Conservation (phyloP, 192 early-diverging fungal species). For the Coemansia sp. region DNA sequence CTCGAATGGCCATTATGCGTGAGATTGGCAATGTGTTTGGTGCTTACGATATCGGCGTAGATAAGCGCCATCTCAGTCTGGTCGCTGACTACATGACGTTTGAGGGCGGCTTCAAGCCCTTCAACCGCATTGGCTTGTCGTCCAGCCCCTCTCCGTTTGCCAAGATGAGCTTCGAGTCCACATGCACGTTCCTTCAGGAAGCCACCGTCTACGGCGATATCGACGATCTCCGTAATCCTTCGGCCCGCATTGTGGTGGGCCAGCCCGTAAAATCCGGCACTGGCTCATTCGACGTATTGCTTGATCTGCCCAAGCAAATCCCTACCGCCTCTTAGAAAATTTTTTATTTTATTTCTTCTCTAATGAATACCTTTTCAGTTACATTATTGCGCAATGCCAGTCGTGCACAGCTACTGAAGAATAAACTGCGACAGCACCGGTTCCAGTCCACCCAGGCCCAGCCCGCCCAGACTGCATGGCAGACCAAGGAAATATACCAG, state of each 20-base stretch:
- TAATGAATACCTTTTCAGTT: neutral
- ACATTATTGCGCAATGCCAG: neutral
- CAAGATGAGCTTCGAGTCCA: slow-evolving; percentile 98
- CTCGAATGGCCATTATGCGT: slow-evolving; percentile 84
- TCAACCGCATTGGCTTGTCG: slow-evolving; percentile 92
- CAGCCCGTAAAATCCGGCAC: slow-evolving; percentile 91
- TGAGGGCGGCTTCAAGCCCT: slow-evolving; percentile 97
- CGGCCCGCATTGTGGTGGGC: slow-evolving; percentile 91
- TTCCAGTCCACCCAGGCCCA: slow-evolving; percentile 6
- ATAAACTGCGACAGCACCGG: neutral
- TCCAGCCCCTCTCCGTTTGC: slow-evolving; percentile 92
- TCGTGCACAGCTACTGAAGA: no score
- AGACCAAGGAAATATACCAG: slow-evolving; percentile 18
- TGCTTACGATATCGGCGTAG: slow-evolving; percentile 91
- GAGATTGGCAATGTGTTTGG: slow-evolving; percentile 91
- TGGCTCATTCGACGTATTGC: slow-evolving; percentile 85
- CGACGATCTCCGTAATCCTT: slow-evolving; percentile 86
- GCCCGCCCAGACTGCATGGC: neutral
- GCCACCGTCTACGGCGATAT: slow-evolving; percentile 87
- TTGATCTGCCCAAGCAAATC: slow-evolving; percentile 27
- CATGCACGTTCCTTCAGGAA: slow-evolving; percentile 90
- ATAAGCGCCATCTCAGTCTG: slow-evolving; percentile 90
- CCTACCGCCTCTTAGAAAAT: neutral
- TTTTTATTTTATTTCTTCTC: slow-evolving; percentile 5
- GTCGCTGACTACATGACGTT: slow-evolving; percentile 99